Percentiles rank a stretch among this genome's conserved stretches.
phyloP scores from a whole-genome alignment of 768 basidiomycete species.

The Mycena olivaceomarginata region DNA sequence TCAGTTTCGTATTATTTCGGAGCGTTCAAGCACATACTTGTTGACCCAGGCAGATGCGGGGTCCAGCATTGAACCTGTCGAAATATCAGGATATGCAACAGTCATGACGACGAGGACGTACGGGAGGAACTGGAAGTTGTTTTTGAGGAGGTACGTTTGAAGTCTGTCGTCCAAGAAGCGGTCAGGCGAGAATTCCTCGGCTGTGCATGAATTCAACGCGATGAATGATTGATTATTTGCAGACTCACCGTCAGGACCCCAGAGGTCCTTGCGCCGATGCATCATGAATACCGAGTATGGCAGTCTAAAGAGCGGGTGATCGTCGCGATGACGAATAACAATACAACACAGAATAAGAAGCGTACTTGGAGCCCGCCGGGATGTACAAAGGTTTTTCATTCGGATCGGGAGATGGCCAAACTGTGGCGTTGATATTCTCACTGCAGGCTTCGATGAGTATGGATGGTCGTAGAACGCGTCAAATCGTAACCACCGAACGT shows the following conservation, averaged over 20 bases:
- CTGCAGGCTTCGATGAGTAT: slow-evolving; percentile 49
- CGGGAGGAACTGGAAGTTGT: slow-evolving; percentile 71
- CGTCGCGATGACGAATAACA: background rate
- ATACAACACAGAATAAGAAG: slow-evolving; percentile 18
- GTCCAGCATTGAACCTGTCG: slow-evolving; percentile 57
- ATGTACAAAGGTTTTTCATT: slow-evolving; percentile 58
- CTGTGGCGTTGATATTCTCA: slow-evolving; percentile 54
- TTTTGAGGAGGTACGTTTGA: slow-evolving; percentile 64
- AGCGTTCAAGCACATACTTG: slow-evolving; percentile 49
- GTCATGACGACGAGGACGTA: background rate
- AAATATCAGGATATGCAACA: background rate
- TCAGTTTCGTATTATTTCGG: background rate
- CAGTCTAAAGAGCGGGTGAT: slow-evolving; percentile 40
- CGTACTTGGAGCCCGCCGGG: slow-evolving; percentile 52
- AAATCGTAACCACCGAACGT: slow-evolving; percentile 50
- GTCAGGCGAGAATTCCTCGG: slow-evolving; percentile 70
- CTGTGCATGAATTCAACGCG: slow-evolving; percentile 46
- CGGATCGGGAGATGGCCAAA: slow-evolving; percentile 52
- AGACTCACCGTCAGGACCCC: slow-evolving; percentile 65
- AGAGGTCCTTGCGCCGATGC: slow-evolving; percentile 65
- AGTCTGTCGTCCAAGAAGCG: slow-evolving; percentile 70
- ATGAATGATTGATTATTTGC: background rate
- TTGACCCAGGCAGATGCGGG: slow-evolving; percentile 68
- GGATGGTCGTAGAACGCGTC: too few relatives aligned
- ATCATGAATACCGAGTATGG: slow-evolving; percentile 57